These are phyloP conservation scores for Limnomonas spitsbergensis DNA, from an alignment of 139 green algal species.

Conservation along the genomic window DNA sequence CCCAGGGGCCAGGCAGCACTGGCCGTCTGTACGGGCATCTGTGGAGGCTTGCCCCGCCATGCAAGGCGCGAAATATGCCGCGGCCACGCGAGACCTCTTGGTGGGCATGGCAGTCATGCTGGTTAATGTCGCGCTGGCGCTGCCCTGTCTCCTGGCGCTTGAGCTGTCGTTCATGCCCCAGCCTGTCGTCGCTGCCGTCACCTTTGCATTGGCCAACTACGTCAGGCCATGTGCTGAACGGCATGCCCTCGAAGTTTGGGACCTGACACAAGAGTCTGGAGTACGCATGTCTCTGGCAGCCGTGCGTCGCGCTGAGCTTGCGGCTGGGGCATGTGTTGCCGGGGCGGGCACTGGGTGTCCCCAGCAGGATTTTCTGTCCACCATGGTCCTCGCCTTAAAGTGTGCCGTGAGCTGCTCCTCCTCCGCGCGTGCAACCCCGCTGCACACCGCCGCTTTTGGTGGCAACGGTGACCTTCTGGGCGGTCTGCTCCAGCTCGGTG, in stretches of 20 bases:
- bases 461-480: conserved; percentile 19
- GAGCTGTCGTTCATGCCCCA: conserved; percentile 66
- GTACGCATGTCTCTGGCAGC: background rate
- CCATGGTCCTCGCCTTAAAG: background rate
- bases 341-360: background rate
- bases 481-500: conserved; percentile 61
- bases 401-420: conserved; percentile 67
- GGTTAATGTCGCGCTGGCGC: conserved; percentile 9
- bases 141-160: conserved; percentile 51
- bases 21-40: background rate
- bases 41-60: background rate
- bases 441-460: conserved; percentile 66
- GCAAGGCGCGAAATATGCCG: background rate
- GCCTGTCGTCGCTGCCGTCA: background rate
- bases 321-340: too few species aligned
- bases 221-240: too few species aligned
- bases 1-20: too few species aligned
- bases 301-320: conserved; percentile 7
- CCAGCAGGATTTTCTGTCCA: too few species aligned
- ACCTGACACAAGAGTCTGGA: conserved; percentile 15
- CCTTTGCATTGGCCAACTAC: too few species aligned
- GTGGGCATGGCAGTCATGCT: background rate
- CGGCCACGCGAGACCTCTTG: background rate
- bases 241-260: conserved; percentile 30
- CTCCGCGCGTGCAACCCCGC: conserved; percentile 47